Evolutionary conservation across 1,284 basidiomycete genomes (phyloP).

Genomic region (Fomitiporia mediterranea): DNA sequence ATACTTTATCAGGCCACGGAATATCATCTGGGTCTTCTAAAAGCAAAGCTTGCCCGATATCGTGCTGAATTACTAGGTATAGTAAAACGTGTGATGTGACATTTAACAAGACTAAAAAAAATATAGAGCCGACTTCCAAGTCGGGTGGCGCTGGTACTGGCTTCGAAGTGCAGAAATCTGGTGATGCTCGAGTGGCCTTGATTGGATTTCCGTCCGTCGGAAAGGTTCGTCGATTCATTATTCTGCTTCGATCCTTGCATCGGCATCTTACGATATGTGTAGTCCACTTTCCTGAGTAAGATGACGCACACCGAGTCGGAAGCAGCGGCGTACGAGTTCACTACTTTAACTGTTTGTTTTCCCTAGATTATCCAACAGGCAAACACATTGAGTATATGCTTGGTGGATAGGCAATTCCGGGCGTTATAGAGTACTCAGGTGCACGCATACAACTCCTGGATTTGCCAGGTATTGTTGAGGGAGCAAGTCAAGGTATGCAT

Average conservation of each 20-base stretch:
- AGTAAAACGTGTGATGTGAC: too few species aligned
- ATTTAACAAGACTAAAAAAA: too few species aligned
- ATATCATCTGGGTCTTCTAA: constrained; percentile 84
- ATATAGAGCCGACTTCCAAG: constrained; percentile 79
- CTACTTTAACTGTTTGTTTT: constrained; percentile 74
- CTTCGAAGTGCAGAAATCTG: constrained; percentile 92
- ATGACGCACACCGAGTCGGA: constrained; percentile 88
- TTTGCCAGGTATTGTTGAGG: constrained; percentile 97
- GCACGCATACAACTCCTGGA: constrained; percentile 92
- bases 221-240: constrained; percentile 46
- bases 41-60: constrained; percentile 90
- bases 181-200: constrained; percentile 88
- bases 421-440: constrained; percentile 91
- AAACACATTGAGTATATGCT: background rate
- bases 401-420: constrained; percentile 74
- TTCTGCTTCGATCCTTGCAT: constrained; percentile 18
- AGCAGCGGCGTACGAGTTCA: constrained; percentile 94
- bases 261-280: constrained; percentile 21
- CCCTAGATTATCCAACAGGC: background rate
- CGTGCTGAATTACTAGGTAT: constrained; percentile 87
- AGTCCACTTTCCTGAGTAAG: constrained; percentile 91
- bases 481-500: constrained; percentile 73
- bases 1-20: constrained; percentile 68
- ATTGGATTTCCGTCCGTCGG: constrained; percentile 96
- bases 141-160: constrained; percentile 81